phyloP scores from a whole-genome alignment of 2,329 filamentous ascomycete genomes.

The Aureobasidium sp. region DNA sequence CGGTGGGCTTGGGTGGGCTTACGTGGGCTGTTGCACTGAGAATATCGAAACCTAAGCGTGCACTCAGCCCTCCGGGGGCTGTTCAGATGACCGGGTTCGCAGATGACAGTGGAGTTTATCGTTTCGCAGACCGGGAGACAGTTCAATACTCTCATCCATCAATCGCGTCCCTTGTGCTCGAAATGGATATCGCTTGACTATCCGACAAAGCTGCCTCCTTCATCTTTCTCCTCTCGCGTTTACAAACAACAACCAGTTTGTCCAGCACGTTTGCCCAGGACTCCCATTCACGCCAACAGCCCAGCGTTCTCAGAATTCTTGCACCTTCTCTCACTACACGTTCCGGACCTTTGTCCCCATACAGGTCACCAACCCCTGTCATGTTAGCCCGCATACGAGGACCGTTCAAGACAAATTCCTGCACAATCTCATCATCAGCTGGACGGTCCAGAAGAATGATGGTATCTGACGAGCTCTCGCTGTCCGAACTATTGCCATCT shows the following conservation, averaged over 20 bases:
- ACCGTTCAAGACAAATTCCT: constrained; percentile 45
- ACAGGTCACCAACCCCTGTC: constrained; percentile 45
- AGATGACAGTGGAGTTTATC: too few species aligned
- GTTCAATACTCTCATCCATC: too few species aligned
- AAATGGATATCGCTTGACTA: not conserved
- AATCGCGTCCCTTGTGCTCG: not conserved
- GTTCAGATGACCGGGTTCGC: not conserved
- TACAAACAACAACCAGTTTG: not conserved
- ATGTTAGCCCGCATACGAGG: constrained; percentile 43
- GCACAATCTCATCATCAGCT: constrained; percentile 50
- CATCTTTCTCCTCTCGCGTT: not conserved
- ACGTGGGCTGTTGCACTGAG: too few species aligned
- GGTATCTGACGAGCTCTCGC: not conserved
- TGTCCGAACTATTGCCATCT: not conserved
- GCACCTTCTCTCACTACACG: constrained; percentile 31
- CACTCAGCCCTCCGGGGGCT: not conserved
- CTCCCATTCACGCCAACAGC: constrained; percentile 16
- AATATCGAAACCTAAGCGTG: too few species aligned
- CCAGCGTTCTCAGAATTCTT: constrained; percentile 24
- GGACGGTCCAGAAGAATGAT: constrained; percentile 40
- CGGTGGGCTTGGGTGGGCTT: not conserved
- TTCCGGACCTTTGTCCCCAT: constrained; percentile 28
- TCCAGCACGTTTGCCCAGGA: not conserved
- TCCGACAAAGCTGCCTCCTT: not conserved
- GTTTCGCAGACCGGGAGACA: too few species aligned